Evolutionary conservation across 2,329 filamentous ascomycete species (phyloP).

Genomic region (Cucurbitaria berberidis): DNA sequence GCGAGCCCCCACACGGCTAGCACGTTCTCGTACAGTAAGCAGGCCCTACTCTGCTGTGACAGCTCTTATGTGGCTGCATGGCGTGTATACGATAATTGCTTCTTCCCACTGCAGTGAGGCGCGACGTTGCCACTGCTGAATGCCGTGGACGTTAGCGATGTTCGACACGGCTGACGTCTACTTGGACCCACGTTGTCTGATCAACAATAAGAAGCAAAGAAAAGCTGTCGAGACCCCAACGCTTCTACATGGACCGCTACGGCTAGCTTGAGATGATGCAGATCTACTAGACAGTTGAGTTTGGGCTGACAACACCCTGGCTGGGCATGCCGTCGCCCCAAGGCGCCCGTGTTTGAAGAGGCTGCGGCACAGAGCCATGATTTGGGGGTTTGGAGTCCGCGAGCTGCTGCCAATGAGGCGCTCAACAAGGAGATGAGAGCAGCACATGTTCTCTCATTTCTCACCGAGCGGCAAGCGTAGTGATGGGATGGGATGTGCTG

Average conservation of each 20-base stretch:
- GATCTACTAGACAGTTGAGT: slow-evolving; percentile 7
- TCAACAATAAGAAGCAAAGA: not conserved
- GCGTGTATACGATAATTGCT: slow-evolving; percentile 11
- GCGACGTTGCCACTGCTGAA: slow-evolving; percentile 18
- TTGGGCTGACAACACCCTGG: not conserved
- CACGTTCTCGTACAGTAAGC: slow-evolving; percentile 14
- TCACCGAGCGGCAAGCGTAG: slow-evolving; percentile 19
- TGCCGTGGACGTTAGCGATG: slow-evolving; percentile 17
- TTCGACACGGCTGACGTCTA: not conserved
- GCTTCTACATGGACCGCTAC: not conserved
- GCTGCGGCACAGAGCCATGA: slow-evolving; percentile 9
- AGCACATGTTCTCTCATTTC: slow-evolving; percentile 10
- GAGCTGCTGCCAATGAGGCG: slow-evolving; percentile 11
- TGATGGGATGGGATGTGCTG: slow-evolving; percentile 14
- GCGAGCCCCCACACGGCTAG: slow-evolving; percentile 10
- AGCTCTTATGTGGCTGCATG: slow-evolving; percentile 14
- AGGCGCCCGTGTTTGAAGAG: too few relatives aligned
- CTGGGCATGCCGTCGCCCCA: too few relatives aligned
- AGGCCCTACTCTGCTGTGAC: slow-evolving; percentile 1
- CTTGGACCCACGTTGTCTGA: not conserved
- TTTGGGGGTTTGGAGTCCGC: slow-evolving; percentile 19
- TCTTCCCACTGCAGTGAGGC: slow-evolving; percentile 10
- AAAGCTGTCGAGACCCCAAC: not conserved
- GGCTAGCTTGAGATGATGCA: slow-evolving; percentile 1
- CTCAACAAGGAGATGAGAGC: slow-evolving; percentile 4